phyloP scores from a whole-genome alignment of 345 rosid genomes.

The Brassica juncea region DNA sequence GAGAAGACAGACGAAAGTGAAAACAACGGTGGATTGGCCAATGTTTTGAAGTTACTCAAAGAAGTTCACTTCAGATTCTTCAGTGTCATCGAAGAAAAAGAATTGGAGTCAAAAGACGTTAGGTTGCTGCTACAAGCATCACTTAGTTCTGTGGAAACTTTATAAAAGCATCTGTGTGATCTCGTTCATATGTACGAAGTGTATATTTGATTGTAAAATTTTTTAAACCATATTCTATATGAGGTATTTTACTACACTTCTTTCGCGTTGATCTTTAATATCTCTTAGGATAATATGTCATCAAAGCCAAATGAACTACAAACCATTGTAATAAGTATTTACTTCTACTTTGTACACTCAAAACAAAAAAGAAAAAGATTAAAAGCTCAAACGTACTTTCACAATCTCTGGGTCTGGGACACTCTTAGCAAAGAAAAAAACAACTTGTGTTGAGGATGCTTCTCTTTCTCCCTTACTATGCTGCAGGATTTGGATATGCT shows the following conservation, averaged over 20 bases:
- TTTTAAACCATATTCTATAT: not conserved
- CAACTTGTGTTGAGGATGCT: conserved; percentile 5
- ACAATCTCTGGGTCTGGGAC: not conserved
- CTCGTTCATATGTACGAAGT: not conserved
- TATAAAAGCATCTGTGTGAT: not conserved
- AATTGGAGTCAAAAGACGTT: conserved; percentile 22
- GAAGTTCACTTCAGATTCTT: conserved; percentile 16
- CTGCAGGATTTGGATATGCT: conserved; percentile 74
- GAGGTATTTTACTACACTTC: not conserved
- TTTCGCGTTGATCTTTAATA: not conserved
- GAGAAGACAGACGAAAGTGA: conserved; percentile 50
- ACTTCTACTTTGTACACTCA: conserved; percentile 6
- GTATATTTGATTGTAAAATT: not conserved
- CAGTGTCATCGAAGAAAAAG: not conserved
- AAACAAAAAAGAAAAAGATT: not conserved
- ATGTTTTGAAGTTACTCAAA: conserved; percentile 44
- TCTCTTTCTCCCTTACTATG: conserved; percentile 36
- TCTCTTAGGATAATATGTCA: not conserved
- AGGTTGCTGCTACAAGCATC: conserved; percentile 17
- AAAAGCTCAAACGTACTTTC: conserved; percentile 14
- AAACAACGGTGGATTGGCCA: conserved; percentile 37
- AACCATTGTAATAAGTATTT: not conserved
- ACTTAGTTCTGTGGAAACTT: not conserved
- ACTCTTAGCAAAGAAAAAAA: not conserved
- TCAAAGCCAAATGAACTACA: conserved; percentile 13